Evolutionary conservation across 106 monocot genomes (phyloP).

Genomic region (Apostasia ramifera): DNA sequence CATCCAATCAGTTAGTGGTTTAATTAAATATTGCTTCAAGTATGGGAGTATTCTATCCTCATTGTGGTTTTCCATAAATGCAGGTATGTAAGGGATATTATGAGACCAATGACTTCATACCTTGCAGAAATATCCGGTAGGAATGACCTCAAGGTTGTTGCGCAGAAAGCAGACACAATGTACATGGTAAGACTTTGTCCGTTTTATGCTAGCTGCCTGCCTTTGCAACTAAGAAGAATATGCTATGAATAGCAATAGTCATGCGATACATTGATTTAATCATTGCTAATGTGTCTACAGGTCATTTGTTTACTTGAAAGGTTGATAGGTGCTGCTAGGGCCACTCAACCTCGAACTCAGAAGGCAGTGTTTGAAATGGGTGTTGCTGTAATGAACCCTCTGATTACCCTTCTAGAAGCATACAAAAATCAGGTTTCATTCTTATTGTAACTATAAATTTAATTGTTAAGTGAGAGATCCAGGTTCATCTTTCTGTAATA

Average conservation of each 20-base stretch:
- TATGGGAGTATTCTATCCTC: too few species aligned
- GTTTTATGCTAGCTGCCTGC: not conserved
- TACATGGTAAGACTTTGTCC: constrained; percentile 44
- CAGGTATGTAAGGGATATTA: constrained; percentile 80
- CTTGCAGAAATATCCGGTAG: constrained; percentile 60
- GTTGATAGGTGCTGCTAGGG: constrained; percentile 87
- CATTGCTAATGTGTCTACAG: constrained; percentile 22
- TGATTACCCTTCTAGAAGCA: constrained; percentile 63
- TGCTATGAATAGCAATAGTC: not conserved
- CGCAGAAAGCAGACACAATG: constrained; percentile 72
- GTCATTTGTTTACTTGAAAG: constrained; percentile 88
- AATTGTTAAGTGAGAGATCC: too few species aligned
- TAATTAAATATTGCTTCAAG: not conserved
- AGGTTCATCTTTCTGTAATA: too few species aligned
- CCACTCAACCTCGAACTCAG: constrained; percentile 79
- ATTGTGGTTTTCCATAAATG: not conserved
- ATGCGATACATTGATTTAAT: not conserved
- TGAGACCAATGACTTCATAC: constrained; percentile 68
- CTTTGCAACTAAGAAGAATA: not conserved
- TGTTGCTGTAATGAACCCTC: constrained; percentile 64
- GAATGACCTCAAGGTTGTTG: constrained; percentile 53
- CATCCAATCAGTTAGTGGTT: constrained; percentile 57
- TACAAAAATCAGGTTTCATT: constrained; percentile 83
- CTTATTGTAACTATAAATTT: not conserved
- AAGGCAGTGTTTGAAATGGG: constrained; percentile 82